Percentiles rank a stretch among this genome's conserved stretches.
These are phyloP conservation scores for Cryptococcus sp. DNA, from an alignment of 1,284 basidiomycete species.

Conservation along the genomic window DNA sequence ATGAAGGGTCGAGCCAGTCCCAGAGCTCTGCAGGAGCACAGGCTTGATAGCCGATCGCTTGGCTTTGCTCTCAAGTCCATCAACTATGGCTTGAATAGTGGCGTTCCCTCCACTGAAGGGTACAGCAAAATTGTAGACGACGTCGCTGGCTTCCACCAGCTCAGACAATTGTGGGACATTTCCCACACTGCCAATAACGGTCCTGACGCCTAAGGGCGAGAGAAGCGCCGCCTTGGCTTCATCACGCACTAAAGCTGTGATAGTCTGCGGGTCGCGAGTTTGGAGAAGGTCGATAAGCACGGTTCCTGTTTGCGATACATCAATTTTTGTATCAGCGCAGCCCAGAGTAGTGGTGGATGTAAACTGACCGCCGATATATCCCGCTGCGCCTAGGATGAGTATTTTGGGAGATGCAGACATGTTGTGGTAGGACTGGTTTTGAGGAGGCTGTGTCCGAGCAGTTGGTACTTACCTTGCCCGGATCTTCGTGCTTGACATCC, in stretches of 20 bases:
- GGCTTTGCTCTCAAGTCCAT: conserved; percentile 17
- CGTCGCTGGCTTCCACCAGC: conserved; percentile 15
- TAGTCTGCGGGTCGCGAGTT: conserved; percentile 6
- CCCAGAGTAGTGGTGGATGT: not conserved
- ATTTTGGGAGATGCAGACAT: conserved; percentile 16
- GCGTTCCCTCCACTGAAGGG: conserved; percentile 24
- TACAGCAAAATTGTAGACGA: conserved; percentile 25
- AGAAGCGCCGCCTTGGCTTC: conserved; percentile 9
- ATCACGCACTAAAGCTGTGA: conserved; percentile 20
- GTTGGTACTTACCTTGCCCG: not conserved
- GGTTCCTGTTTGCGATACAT: conserved; percentile 4
- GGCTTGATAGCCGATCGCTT: conserved; percentile 10
- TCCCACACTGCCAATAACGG: conserved; percentile 12
- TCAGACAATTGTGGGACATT: conserved; percentile 8
- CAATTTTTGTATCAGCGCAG: not conserved
- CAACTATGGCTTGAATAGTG: conserved; percentile 19
- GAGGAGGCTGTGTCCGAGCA: not conserved
- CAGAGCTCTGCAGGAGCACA: conserved; percentile 19
- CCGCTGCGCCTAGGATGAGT: conserved; percentile 22
- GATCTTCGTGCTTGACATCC: no score
- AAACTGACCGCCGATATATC: conserved; percentile 25
- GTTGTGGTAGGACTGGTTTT: not conserved
- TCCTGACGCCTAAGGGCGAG: conserved; percentile 11
- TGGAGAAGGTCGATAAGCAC: conserved; percentile 19
- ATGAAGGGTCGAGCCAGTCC: conserved; percentile 21